Conservation (phyloP, 768 basidiomycete species). For the Agaricus subrufescens region DNA sequence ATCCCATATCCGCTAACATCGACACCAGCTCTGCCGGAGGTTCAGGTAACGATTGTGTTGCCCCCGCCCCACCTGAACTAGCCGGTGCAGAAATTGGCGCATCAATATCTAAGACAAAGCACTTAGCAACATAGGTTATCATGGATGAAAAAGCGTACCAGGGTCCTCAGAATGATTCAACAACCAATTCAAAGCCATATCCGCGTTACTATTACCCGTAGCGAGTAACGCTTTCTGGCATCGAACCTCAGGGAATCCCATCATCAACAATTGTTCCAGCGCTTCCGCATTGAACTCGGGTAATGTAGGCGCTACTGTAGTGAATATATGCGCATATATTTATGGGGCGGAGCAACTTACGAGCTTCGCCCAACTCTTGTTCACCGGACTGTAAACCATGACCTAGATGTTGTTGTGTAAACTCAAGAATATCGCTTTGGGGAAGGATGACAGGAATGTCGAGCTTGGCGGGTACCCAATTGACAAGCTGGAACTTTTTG, state of each 20-base stretch:
- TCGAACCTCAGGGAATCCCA: conserved; percentile 87
- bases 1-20: conserved; percentile 90
- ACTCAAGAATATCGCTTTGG: conserved; percentile 45
- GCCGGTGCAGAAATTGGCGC: conserved; percentile 49
- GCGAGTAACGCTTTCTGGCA: conserved; percentile 90
- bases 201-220: conserved; percentile 71
- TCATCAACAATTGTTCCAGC: conserved; percentile 71
- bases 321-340: neutral
- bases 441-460: conserved; percentile 85
- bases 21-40: conserved; percentile 66
- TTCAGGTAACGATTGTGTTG: conserved; percentile 27
- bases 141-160: conserved; percentile 35
- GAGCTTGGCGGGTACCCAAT: conserved; percentile 97
- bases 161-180: conserved; percentile 94
- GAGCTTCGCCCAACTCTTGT: conserved; percentile 58
- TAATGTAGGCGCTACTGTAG: conserved; percentile 23
- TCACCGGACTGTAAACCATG: conserved; percentile 69
- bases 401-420: conserved; percentile 61
- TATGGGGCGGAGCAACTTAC: conserved; percentile 17
- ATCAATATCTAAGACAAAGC: conserved; percentile 70
- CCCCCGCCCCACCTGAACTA: conserved; percentile 2
- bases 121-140: neutral
- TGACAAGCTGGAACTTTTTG: conserved; percentile 91
- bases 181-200: conserved; percentile 93
- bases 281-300: conserved; percentile 74